Base-by-base conservation (phyloP, 306 rosid species). In the Castanea mollissima region DNA sequence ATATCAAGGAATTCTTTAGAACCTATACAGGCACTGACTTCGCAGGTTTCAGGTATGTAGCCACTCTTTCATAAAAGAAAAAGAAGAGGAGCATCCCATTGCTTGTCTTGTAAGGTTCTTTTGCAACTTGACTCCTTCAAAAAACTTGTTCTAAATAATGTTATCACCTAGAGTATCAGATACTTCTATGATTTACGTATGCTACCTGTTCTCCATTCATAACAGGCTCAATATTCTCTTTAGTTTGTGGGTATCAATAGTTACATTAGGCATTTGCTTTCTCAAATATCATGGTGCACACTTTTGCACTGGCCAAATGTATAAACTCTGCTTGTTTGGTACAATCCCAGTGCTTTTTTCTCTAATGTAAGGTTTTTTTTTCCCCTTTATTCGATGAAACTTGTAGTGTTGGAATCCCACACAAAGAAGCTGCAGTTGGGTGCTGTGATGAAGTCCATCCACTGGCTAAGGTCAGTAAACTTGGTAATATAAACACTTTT, bases 331-430 rank as follows among this genome's bases (percentile, higher is more conserved):
- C 64, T 5, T 58, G 0, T 60, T 65, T 32, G 23, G 20, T 6
- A 19, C 12, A 46, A 34, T 67, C 3, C 25, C 27, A 3, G 8
- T 34, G 23, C 16, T 9, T 32, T 35, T 44, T 34, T 67, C 51
- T 9, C 51, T 18, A 2, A 19, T 20, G 13, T 19, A 6, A 27
- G 13, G 38, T 54, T 68, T 57, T 65, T 65, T 64, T 14, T 14
- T 62, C 23, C 12, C 8, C 9, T 32, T n/a, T 79, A 52, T 60
- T 34, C 14, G 56, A 21, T 69, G 34, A 49, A 19, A 15, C 11
- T 19, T 69, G 44, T 78, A 87, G 90, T 79, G 90, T 87, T 69
- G 90, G 88, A 60, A 59, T 87, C 69, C 90, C 90, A 44, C 82
- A 84, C 63, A 84, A 87, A 80, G 90, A 87, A 81, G 82, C 84